Conservation (phyloP, 495 filamentous ascomycete species). For the Penicillium bovifimosum region DNA sequence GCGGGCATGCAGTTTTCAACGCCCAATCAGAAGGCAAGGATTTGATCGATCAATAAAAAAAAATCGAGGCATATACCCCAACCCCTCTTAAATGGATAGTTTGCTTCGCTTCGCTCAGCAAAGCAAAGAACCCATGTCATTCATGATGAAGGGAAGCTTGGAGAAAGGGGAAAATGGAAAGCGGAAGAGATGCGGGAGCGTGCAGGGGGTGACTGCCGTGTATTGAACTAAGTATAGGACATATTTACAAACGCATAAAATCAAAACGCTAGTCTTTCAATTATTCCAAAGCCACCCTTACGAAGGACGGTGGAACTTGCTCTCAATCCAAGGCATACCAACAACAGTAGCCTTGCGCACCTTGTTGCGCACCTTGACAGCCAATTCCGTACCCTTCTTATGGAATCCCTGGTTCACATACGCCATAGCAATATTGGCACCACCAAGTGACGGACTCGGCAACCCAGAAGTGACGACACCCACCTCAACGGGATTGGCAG, state of each 20-base stretch:
- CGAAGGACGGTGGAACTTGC: conserved; percentile 60
- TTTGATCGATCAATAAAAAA: too few species aligned
- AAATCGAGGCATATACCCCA: too few species aligned
- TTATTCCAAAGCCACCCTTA: background rate
- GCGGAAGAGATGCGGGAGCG: too few species aligned
- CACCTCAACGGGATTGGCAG: conserved; percentile 41
- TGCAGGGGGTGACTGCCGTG: too few species aligned
- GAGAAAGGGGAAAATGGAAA: too few species aligned
- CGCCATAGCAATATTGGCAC: conserved; percentile 92
- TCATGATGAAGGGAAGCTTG: too few species aligned
- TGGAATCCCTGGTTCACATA: conserved; percentile 80
- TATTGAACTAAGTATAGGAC: too few species aligned
- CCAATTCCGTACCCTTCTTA: conserved; percentile 80
- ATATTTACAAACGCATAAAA: conserved; percentile 3
- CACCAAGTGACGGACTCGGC: conserved; percentile 76
- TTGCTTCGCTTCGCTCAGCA: too few species aligned
- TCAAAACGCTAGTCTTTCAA: conserved; percentile 6
- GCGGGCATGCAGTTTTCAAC: too few species aligned
- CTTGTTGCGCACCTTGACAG: conserved; percentile 76
- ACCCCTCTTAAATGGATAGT: too few species aligned
- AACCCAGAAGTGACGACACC: conserved; percentile 83
- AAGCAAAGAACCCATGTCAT: too few species aligned
- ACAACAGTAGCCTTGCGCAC: conserved; percentile 70
- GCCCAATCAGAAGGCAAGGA: too few species aligned
- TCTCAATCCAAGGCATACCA: conserved; percentile 92